phyloP scores from a whole-genome alignment of 2,329 filamentous ascomycete species.

The Colletotrichum cuscutae region DNA sequence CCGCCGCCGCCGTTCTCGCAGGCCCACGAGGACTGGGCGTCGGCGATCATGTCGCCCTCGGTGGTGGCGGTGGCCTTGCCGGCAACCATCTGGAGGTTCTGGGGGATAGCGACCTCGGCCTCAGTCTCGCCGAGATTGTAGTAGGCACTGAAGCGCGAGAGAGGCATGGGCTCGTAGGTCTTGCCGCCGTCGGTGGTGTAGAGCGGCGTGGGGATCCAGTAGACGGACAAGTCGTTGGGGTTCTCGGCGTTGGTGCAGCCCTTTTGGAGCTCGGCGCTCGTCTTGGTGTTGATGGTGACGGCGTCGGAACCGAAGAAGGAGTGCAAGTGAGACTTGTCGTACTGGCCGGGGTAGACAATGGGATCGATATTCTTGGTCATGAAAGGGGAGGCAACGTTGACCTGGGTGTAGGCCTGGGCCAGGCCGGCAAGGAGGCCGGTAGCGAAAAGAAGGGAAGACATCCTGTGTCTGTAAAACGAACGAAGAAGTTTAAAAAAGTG shows the following conservation, averaged over 20 bases:
- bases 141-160: constrained; percentile 56
- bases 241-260: constrained; percentile 58
- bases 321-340: constrained; percentile 46
- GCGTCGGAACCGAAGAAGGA: constrained; percentile 49
- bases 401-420: constrained; percentile 40
- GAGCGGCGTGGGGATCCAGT: constrained; percentile 57
- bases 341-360: constrained; percentile 44
- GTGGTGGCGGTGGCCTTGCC: constrained; percentile 53
- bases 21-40: constrained; percentile 38
- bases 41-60: constrained; percentile 42
- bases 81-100: constrained; percentile 55
- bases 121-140: constrained; percentile 51
- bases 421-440: constrained; percentile 29
- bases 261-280: constrained; percentile 48
- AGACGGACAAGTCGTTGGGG: constrained; percentile 57
- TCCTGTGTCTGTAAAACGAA: constrained; percentile 32
- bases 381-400: constrained; percentile 39
- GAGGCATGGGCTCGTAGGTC: constrained; percentile 45
- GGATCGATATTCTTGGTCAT: constrained; percentile 48
- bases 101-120: constrained; percentile 57
- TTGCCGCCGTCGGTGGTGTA: constrained; percentile 46
- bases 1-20: constrained; percentile 45
- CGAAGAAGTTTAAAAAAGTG: neutral
- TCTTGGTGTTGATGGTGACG: constrained; percentile 43
- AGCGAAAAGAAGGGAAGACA: constrained; percentile 33